Evolutionary conservation across 192 early-diverging fungal species (phyloP).

Genomic region (Radiomyces spectabilis): DNA sequence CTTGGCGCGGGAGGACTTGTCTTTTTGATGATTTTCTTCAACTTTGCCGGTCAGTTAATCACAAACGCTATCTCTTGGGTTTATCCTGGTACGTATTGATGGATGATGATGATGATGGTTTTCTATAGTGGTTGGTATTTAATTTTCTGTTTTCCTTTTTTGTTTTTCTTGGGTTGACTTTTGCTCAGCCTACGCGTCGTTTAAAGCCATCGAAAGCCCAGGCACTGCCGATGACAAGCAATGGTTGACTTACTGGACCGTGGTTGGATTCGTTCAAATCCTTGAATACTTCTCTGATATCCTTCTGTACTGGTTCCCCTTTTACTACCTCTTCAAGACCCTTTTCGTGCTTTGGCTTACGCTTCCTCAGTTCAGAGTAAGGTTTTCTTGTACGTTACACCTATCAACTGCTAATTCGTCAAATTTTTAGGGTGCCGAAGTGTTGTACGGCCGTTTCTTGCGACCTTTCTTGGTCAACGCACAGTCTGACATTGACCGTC

Average conservation of each 20-base stretch:
- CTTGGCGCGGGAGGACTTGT: not conserved
- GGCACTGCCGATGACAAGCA: constrained; percentile 78
- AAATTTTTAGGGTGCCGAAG: constrained; percentile 61
- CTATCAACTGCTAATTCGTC: constrained; percentile 1
- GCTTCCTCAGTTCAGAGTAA: constrained; percentile 59
- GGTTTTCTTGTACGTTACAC: not conserved
- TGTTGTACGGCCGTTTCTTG: constrained; percentile 68
- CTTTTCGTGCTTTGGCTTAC: constrained; percentile 80
- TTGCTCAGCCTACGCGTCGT: constrained; percentile 75
- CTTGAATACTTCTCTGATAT: constrained; percentile 88
- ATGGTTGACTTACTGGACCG: constrained; percentile 92
- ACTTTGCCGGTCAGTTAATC: not conserved
- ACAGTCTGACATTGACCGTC: constrained; percentile 32
- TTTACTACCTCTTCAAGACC: constrained; percentile 94
- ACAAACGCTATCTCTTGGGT: constrained; percentile 15
- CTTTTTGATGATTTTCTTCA: constrained; percentile 3
- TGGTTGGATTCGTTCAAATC: constrained; percentile 85
- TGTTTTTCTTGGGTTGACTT: not conserved
- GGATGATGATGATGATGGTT: not conserved
- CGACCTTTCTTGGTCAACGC: constrained; percentile 63
- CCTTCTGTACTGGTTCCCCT: constrained; percentile 89
- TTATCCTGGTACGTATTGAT: constrained; percentile 10
- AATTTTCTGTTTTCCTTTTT: not conserved
- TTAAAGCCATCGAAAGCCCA: constrained; percentile 83
- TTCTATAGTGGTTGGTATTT: not conserved